phyloP scores from a whole-genome alignment of 257 asterid genomes.

The Penstemon barbatus region DNA sequence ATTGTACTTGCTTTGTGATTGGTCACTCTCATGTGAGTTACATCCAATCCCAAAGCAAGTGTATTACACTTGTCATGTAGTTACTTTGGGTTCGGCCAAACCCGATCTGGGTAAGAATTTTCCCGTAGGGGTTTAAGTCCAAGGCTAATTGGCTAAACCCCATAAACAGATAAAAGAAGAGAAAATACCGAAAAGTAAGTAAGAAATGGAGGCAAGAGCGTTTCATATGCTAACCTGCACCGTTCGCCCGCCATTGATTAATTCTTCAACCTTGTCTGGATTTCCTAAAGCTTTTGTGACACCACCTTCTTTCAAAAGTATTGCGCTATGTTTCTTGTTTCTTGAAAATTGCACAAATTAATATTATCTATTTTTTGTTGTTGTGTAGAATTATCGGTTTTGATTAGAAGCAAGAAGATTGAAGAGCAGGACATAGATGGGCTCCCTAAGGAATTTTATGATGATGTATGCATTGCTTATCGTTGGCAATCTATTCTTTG shows the following conservation, averaged over 20 bases:
- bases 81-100: no score
- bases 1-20: no score
- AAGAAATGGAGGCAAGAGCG: conserved; percentile 53
- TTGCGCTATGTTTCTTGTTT: not conserved
- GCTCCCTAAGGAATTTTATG: conserved; percentile 80
- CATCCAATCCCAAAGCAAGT: no score
- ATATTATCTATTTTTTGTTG: not conserved
- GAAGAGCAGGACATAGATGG: conserved; percentile 60
- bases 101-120: no score
- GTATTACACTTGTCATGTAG: no score
- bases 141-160: no score
- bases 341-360: conserved; percentile 8
- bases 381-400: conserved; percentile 35
- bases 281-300: conserved; percentile 27
- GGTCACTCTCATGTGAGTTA: no score
- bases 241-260: conserved; percentile 32
- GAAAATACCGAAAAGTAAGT: not conserved
- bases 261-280: conserved; percentile 29
- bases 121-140: no score
- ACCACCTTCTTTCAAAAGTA: conserved; percentile 38
- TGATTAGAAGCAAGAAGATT: conserved; percentile 51
- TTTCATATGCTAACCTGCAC: conserved; percentile 43
- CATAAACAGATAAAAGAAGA: no score
- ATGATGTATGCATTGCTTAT: conserved; percentile 58
- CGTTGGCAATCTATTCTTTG: not conserved